Conservation (phyloP, 257 asterid genomes). For the Henckelia pumila region DNA sequence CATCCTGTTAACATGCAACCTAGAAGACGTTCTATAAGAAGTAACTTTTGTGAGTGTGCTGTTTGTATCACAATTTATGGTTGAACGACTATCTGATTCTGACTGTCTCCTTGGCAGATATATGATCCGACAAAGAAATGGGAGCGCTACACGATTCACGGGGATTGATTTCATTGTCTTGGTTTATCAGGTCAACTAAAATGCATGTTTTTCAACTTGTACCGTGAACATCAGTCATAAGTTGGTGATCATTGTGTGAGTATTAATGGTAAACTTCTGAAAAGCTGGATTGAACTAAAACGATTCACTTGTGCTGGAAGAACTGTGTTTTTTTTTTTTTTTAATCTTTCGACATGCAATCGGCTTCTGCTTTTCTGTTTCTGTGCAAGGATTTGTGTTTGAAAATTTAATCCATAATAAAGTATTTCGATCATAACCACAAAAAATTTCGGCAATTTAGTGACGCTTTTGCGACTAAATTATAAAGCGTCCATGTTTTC, state of each 20-base stretch:
- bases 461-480: too few relatives aligned
- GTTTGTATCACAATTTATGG: background rate
- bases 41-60: background rate
- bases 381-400: too few relatives aligned
- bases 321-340: background rate
- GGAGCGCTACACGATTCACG: conserved; percentile 93
- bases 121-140: conserved; percentile 92
- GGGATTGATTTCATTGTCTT: conserved; percentile 45
- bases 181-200: background rate
- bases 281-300: too few relatives aligned
- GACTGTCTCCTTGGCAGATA: conserved; percentile 50
- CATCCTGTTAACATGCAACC: background rate
- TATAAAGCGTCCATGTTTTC: too few relatives aligned
- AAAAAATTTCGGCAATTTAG: too few relatives aligned
- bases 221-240: too few relatives aligned
- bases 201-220: background rate
- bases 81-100: background rate
- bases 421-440: too few relatives aligned
- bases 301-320: background rate
- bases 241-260: too few relatives aligned
- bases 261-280: too few relatives aligned
- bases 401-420: too few relatives aligned
- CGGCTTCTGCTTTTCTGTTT: background rate
- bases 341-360: background rate
- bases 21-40: too few relatives aligned